Base-by-base conservation (phyloP, 768 basidiomycete genomes). In the Kwoniella heveanensis region DNA sequence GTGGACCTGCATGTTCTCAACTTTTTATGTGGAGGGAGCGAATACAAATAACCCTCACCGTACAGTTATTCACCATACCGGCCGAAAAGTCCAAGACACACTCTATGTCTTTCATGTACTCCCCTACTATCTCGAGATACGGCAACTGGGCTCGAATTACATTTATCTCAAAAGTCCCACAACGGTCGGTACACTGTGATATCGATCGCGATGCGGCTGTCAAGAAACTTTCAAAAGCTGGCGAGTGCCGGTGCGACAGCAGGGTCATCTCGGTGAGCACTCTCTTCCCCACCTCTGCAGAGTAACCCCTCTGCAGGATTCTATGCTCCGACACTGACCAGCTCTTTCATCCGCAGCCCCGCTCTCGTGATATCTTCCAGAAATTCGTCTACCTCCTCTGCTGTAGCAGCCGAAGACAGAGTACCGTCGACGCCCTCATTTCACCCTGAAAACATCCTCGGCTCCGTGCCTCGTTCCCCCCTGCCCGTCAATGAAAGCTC, bases 311-410 rank as follows among this genome's bases (percentile, higher is more conserved):
- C 5, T 32, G 32, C 32, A 32, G 32, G 32, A 32, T 32, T 5
- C 32, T 32, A 32, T 5, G 13, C 32, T 32, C 32, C 32, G 32
- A 32, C 13, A 5, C 21, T 52, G 9, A 26, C 19, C 29, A 2
- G 10, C n/a, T 19, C 22, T 44, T 26, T 25, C 12, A 21, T 29
- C 9, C 3, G 39, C 27, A 60, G 26, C 36, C n/a, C 58, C 10
- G n/a, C 46, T 24, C 26, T 49, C 21, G 6, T 60, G 10, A 47
- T 58, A 22, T 25, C 21, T 1, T 37, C 58, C 0, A n/a, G 58
- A 26, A 49, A 60, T 17, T 49, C 58, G 29, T 60, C 58, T 25
- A 60, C 58, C 8, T 58, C 57, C 15, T 37, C 58, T 21, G 25
- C 49, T 32, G n/a, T 47, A 21, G 21, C 55, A 22, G 19, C 17